Evolutionary conservation across 2,329 filamentous ascomycete species (phyloP).

Genomic region (Scleromitrula shiraiana): DNA sequence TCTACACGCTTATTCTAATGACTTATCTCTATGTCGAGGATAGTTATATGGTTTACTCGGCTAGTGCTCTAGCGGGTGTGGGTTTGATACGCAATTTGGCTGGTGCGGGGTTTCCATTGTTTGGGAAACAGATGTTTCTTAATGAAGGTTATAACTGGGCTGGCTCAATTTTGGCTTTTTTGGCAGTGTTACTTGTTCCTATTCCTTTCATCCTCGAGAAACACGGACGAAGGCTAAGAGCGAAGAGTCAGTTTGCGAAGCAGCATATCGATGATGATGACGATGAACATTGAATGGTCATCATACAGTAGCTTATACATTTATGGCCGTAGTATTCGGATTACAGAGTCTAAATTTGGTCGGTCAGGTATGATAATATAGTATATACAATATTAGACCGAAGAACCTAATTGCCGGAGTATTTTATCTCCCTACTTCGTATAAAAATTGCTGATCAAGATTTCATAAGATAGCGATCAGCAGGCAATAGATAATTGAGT

Average conservation of each 20-base stretch:
- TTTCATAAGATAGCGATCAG: too few species aligned
- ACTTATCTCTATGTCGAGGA: conserved; percentile 42
- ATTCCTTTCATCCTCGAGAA: conserved; percentile 27
- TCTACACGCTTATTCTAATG: conserved; percentile 43
- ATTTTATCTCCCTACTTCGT: too few species aligned
- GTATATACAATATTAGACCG: too few species aligned
- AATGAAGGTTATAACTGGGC: conserved; percentile 33
- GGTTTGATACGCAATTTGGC: conserved; percentile 33
- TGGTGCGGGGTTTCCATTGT: conserved; percentile 34
- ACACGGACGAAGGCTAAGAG: conserved; percentile 22
- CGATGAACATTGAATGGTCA: neutral
- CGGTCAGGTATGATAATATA: too few species aligned
- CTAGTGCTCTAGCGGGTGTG: conserved; percentile 35
- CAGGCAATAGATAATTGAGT: too few species aligned
- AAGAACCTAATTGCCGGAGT: too few species aligned
- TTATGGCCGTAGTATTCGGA: too few species aligned
- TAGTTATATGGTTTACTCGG: conserved; percentile 37
- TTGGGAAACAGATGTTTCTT: conserved; percentile 31
- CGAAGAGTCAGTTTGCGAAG: conserved; percentile 22
- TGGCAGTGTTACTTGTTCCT: conserved; percentile 31
- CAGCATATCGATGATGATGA: conserved; percentile 9
- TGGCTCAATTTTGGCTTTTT: conserved; percentile 30
- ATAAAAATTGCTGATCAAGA: too few species aligned
- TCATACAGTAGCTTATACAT: too few species aligned
- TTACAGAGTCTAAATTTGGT: too few species aligned